Evolutionary conservation across 2,329 filamentous ascomycete species (phyloP), one percentile per base, ranked within the genome.

Genomic region (Plectosphaerella plurivora): DNA sequence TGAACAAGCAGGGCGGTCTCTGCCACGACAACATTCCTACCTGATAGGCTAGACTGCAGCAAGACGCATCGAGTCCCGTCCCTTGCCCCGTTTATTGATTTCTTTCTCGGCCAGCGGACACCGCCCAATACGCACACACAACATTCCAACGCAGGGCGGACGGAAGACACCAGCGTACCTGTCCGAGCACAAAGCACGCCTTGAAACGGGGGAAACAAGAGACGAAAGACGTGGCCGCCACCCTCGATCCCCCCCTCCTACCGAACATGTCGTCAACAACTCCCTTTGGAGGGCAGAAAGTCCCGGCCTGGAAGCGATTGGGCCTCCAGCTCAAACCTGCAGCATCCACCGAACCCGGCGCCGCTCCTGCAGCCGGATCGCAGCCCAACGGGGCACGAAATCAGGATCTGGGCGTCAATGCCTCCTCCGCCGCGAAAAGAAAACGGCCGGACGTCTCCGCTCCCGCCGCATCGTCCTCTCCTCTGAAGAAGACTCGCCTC

Each of bases 281-380:
- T 66, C 64, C 60, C 67, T 68, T 60, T 66, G 64, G 62, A 68
- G 63, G 69, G 56, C 72, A 73, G 65, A 72, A 72, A 60, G 71
- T 78, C 56, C 80, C 81, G 53, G 79, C 79, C 57, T 83, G 81
- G 80, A 83, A 83, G 65, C 76, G 78, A 73, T 76, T 83, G 74
- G 81, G 81, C 68, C 76, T 83, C 65, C 82, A 82, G 73, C 79
- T 83, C 69, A 83, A 83, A 68, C 61, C 63, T 58, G 62, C 63
- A 57, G 51, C 52, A 52, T 44, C 54, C 49, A 12, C 48, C 35
- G 52, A 42, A 47, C 51, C 53, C 51, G 49, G 50, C 50, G 67
- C 52, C 51, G 54, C 52, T 46, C 15, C 52, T 36, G 47, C 45
- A 49, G 55, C 51, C 44, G 51, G 49, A 55, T 68, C 65, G 68